Conservation (phyloP, 2,329 filamentous ascomycete species). For the Trichoderma asperellum region DNA sequence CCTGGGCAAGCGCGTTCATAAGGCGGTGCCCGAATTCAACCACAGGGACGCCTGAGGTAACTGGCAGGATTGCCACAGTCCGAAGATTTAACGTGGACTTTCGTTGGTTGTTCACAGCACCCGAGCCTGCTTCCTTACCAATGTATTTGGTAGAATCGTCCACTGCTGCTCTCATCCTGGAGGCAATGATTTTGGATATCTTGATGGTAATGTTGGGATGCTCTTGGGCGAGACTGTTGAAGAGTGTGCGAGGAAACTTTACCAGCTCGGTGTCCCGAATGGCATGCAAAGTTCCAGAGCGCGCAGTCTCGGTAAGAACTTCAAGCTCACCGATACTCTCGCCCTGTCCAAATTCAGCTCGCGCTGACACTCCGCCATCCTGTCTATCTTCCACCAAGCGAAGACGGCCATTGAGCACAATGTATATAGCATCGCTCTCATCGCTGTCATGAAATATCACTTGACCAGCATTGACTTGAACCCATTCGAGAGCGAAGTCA, state of each 20-base stretch:
- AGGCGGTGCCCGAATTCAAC: conserved; percentile 92
- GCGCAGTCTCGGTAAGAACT: conserved; percentile 89
- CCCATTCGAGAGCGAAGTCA: conserved; percentile 97
- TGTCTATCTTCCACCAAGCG: conserved; percentile 81
- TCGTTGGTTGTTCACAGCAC: conserved; percentile 56
- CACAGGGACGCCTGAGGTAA: conserved; percentile 89
- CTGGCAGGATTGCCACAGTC: conserved; percentile 89
- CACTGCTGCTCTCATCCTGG: conserved; percentile 86
- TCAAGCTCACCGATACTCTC: conserved; percentile 97
- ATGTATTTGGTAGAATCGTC: conserved; percentile 75
- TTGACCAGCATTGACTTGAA: conserved; percentile 93
- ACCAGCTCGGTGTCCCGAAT: conserved; percentile 96
- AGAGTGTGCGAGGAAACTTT: conserved; percentile 92
- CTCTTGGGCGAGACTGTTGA: conserved; percentile 96
- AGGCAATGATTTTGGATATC: conserved; percentile 97
- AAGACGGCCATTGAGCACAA: conserved; percentile 91
- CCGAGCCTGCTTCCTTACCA: conserved; percentile 66
- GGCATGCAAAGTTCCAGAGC: conserved; percentile 90
- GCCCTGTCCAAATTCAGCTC: conserved; percentile 93
- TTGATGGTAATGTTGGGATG: conserved; percentile 99
- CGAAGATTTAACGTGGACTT: conserved; percentile 90
- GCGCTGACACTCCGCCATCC: conserved; percentile 80
- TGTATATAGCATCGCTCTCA: conserved; percentile 97
- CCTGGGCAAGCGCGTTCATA: conserved; percentile 84
- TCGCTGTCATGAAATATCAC: conserved; percentile 92